Conservation (phyloP, 768 basidiomycete genomes). For the Russula olivacea region DNA sequence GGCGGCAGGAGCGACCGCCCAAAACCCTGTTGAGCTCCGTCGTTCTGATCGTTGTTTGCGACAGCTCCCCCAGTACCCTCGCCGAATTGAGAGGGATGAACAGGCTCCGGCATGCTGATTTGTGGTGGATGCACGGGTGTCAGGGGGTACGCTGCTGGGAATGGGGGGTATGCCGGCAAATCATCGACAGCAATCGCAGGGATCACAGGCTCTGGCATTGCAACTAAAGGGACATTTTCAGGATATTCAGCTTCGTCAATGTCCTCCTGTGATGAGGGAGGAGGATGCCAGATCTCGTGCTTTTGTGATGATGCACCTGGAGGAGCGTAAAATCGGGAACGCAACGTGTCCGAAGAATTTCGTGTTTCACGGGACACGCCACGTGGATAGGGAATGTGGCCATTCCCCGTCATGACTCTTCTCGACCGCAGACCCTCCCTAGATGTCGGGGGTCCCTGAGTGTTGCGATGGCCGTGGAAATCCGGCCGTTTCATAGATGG, state of each 20-base stretch:
- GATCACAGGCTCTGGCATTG: constrained; percentile 16
- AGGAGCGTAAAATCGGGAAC: constrained; percentile 13
- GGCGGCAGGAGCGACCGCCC: constrained; percentile 59
- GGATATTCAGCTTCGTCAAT: constrained; percentile 30
- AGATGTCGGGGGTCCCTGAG: not conserved
- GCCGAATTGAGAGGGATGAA: constrained; percentile 24
- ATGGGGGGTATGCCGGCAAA: constrained; percentile 67
- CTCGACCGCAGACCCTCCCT: not conserved
- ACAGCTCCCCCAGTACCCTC: constrained; percentile 10
- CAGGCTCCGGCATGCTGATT: constrained; percentile 15
- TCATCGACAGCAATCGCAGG: constrained; percentile 36
- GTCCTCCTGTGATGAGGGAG: constrained; percentile 42
- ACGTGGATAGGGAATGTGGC: constrained; percentile 5
- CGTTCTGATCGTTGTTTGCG: constrained; percentile 36
- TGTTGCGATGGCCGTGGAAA: not conserved
- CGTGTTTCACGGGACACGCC: not conserved
- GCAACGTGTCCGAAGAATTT: constrained; percentile 10
- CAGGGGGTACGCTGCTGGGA: constrained; percentile 72
- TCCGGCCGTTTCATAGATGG: not conserved
- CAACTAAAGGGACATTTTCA: constrained; percentile 19
- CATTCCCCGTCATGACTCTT: not conserved
- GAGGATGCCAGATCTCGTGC: constrained; percentile 60
- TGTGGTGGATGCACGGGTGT: constrained; percentile 47
- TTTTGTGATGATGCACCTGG: constrained; percentile 4
- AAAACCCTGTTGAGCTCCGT: constrained; percentile 52